Conservation (phyloP, 352 stramenopile genomes). For the Phytophthora melonis region DNA sequence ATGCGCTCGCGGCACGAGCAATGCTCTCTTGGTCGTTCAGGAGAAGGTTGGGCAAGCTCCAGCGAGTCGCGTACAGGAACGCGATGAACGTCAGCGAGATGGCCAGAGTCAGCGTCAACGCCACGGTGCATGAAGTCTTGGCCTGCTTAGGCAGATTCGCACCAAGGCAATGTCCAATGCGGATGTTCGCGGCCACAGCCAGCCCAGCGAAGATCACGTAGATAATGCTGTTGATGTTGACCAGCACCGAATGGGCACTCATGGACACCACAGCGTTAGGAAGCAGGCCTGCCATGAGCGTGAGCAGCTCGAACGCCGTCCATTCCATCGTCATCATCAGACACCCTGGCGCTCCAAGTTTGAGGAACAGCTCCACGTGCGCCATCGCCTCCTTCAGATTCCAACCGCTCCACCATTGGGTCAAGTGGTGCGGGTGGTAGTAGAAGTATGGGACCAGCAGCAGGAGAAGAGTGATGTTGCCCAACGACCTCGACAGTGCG, state of each 20-base stretch:
- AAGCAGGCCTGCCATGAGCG: constrained; percentile 69
- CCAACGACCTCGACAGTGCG: constrained; percentile 68
- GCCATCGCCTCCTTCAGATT: constrained; percentile 36
- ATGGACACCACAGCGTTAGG: constrained; percentile 67
- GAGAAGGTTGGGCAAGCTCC: constrained; percentile 38
- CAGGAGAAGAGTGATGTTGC: constrained; percentile 56
- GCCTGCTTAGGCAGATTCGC: constrained; percentile 67
- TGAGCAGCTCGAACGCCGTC: constrained; percentile 78
- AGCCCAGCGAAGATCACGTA: constrained; percentile 82
- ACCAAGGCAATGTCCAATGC: constrained; percentile 79
- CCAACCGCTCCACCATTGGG: constrained; percentile 59
- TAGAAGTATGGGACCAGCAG: constrained; percentile 68
- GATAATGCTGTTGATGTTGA: constrained; percentile 65
- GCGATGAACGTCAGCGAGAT: constrained; percentile 49
- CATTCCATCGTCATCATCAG: constrained; percentile 79
- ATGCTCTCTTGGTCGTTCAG: constrained; percentile 45
- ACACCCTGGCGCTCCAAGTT: constrained; percentile 55
- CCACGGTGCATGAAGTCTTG: constrained; percentile 44
- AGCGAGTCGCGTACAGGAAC: constrained; percentile 50
- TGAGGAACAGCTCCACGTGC: constrained; percentile 50
- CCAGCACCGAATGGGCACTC: constrained; percentile 69
- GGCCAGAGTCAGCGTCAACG: constrained; percentile 46
- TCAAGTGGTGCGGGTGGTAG: constrained; percentile 41
- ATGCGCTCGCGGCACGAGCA: constrained; percentile 34
- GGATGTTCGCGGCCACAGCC: constrained; percentile 69